These are phyloP conservation scores for Wickerhamomyces ciferrii DNA, from an alignment of 805 yeast species.

Conservation along the genomic window DNA sequence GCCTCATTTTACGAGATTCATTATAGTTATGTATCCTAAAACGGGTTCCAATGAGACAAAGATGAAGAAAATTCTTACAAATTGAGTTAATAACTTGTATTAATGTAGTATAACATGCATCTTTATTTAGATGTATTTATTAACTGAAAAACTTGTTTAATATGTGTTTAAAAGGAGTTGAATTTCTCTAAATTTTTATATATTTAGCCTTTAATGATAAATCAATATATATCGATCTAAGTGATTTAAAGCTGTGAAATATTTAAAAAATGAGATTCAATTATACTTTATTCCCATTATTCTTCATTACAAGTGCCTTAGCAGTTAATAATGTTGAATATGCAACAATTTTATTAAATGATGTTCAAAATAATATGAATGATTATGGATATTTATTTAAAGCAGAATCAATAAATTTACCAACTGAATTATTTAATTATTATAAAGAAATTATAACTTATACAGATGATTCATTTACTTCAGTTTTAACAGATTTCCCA, in stretches of 20 bases:
- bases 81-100: too few species aligned
- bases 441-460: conserved; percentile 15
- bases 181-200: too few species aligned
- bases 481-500: conserved; percentile 16
- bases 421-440: conserved; percentile 12
- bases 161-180: too few species aligned
- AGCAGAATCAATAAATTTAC: conserved; percentile 9
- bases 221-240: too few species aligned
- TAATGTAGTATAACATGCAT: too few species aligned
- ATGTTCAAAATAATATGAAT: background rate
- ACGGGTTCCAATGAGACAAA: background rate
- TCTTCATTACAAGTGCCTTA: background rate
- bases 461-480: conserved; percentile 22
- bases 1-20: too few species aligned
- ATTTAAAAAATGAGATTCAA: background rate
- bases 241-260: too few species aligned
- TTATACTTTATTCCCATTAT: background rate
- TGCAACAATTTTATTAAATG: background rate
- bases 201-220: too few species aligned
- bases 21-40: background rate
- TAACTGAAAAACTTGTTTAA: too few species aligned
- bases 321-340: background rate
- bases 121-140: too few species aligned
- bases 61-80: background rate
- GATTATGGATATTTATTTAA: background rate